phyloP scores from a whole-genome alignment of 495 filamentous ascomycete species.

The Lasiosphaeria ovina region DNA sequence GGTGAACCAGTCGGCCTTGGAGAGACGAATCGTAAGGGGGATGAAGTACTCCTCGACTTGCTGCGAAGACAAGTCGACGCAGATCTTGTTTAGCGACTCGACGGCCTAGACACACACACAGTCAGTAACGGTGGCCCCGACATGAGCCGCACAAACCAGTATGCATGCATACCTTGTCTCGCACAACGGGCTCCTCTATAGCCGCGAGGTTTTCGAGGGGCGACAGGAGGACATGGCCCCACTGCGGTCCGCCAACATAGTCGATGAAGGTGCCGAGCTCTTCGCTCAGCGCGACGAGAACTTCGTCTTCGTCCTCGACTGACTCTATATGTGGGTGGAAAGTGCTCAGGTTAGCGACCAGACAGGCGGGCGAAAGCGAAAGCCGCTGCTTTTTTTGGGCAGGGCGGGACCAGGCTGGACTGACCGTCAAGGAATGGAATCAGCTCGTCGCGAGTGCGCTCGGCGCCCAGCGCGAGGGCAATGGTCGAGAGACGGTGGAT shows the following conservation, averaged over 20 bases:
- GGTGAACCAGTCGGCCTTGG: constrained; percentile 99
- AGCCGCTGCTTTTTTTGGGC: background rate
- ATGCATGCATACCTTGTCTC: constrained; percentile 74
- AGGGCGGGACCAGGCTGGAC: constrained; percentile 18
- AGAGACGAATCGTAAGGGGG: constrained; percentile 87
- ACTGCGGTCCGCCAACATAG: constrained; percentile 91
- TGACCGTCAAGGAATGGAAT: constrained; percentile 98
- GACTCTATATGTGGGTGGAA: constrained; percentile 63
- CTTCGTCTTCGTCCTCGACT: constrained; percentile 98
- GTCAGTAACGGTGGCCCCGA: constrained; percentile 8
- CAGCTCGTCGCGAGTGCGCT: constrained; percentile 94
- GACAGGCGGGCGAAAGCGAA: background rate
- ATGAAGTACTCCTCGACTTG: constrained; percentile 97
- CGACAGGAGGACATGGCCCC: constrained; percentile 93
- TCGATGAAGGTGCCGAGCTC: constrained; percentile 95
- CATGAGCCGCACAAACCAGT: constrained; percentile 1
- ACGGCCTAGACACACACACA: constrained; percentile 65
- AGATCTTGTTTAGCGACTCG: constrained; percentile 98
- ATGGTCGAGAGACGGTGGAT: constrained; percentile 98
- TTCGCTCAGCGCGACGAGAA: constrained; percentile 93
- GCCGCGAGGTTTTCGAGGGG: constrained; percentile 96
- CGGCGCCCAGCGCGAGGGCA: constrained; percentile 89
- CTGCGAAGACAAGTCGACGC: constrained; percentile 79
- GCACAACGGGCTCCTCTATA: constrained; percentile 95
- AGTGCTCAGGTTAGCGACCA: constrained; percentile 18